Base-by-base conservation (phyloP, 257 asterid species). In the Solanum gandarillasii region DNA sequence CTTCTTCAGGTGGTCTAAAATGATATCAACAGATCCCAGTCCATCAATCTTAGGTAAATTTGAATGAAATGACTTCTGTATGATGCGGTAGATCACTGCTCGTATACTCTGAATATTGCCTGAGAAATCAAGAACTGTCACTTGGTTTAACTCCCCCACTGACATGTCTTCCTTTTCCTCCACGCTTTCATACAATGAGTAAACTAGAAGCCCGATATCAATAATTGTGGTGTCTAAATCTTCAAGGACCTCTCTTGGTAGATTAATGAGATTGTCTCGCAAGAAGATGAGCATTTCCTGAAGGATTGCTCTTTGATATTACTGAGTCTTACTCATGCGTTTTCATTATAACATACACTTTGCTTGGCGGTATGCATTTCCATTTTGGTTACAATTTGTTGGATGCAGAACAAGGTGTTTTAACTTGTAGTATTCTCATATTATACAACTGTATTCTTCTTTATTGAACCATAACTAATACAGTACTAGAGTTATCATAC, bases 131-230 rank as follows among this genome's bases (percentile, higher is more conserved):
- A 23, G 34, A 2, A 23, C 46, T 32, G 41, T 2, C 3, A 31
- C 41, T 32, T 16, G 79, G 9, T 68, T 68, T 29, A 1, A 6
- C 2, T 68, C 21, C 36, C 36, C 20, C 1, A 68, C 10, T 9
- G 10, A 2, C 10, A 8, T 8, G 41, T 8, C 41, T 38, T 38
- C 9, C 6, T 75, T 43, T 6, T 38, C 60, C 83, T n/a, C 4
- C 14, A 25, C n/a, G 0, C 2, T 0, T 2, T 38, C 31, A 36
- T 21, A 36, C 20, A n/a, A 13, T 0, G 84, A 39, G 60, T 0
- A 39, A 12, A 76, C 34, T 0, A 38, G 58, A 75, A 38, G 3
- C 3, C 34, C 83, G 0, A 3, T 0, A 75, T 36, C 3, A 38
- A 75, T 38, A 38, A 75, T 36, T 12, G 5, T 1, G 2, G 83